Base-by-base conservation (phyloP, 2,329 filamentous ascomycete genomes). In the Amauroascus verrucosus region DNA sequence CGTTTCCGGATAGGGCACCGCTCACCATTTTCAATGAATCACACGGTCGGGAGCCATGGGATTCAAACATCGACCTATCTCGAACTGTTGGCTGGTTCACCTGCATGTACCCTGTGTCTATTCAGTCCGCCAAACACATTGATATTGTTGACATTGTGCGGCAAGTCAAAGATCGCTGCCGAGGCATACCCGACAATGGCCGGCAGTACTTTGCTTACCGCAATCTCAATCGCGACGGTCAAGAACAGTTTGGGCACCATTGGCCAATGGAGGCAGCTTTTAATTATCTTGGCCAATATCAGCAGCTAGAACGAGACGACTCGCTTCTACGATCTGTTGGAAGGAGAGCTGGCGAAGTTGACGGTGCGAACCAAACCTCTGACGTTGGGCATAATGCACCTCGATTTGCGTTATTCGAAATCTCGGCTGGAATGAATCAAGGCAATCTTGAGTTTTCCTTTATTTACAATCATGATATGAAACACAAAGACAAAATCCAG, bases 1-100 rank as follows among this genome's bases (percentile, higher is more conserved):
- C 67, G 0, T 77, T 77, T 54, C 58, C 61, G 0, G 70, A 74
- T 44, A 64, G 74, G 18, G 30, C 63, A 1, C 57, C 69, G 1
- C 8, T 22, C 53, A 70, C 71, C 0, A 65, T 77, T 14, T 75
- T 73, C 59, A 75, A 75, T 43, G 75, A 77, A 62, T 72, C 73
- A 0, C 74, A 76, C 52, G 74, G 74, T 4, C 69, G 74, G n/a
- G 73, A 76, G 57, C 57, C 70, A 0, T 68, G 73, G 66, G 67
- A 74, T 48, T 47, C 65, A 0, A 66, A 65, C 1, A 70, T 77
- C 46, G 75, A 77, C 46, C 67, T 77, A 4, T 74, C 74, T 2
- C 67, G 72, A 5, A 77, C 75, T 1, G 67, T 77, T 1, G 75
- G 75, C 6, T 77, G 75, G 75, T 77, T 77, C 55, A 77, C 75